A percentile compares a stretch with the other conserved stretches of the same genome.
Conservation (phyloP, 2,329 filamentous ascomycete species). For the Teratosphaeria viscida region DNA sequence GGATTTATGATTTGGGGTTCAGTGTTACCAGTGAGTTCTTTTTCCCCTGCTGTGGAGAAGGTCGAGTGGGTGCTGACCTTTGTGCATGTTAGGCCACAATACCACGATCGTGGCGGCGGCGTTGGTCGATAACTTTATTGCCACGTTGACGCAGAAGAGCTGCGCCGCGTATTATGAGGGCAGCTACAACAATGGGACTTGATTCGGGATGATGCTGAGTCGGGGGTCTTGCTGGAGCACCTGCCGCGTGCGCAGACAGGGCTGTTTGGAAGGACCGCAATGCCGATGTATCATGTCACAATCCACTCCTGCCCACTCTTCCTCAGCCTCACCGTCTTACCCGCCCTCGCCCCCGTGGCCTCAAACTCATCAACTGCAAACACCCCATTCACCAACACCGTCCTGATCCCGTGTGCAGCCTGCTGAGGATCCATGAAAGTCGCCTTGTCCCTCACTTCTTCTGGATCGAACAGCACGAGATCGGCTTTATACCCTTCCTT, state of each 20-base stretch:
- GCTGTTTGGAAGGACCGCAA: too few species aligned
- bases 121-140: constrained; percentile 11
- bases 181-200: neutral
- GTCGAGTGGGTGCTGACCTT: too few species aligned
- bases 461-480: constrained; percentile 17
- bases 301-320: constrained; percentile 3
- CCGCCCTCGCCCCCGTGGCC: constrained; percentile 11
- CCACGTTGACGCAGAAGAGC: constrained; percentile 6
- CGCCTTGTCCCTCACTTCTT: constrained; percentile 15
- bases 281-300: constrained; percentile 1
- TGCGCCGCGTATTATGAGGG: neutral
- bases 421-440: constrained; percentile 17
- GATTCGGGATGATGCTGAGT: neutral
- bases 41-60: too few species aligned
- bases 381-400: constrained; percentile 17
- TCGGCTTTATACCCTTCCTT: constrained; percentile 16
- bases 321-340: constrained; percentile 14
- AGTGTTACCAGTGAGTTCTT: constrained; percentile 1
- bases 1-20: constrained; percentile 7
- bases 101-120: constrained; percentile 1
- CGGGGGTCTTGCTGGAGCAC: too few species aligned
- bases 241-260: too few species aligned
- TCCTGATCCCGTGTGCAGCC: constrained; percentile 15
- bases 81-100: neutral
- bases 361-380: constrained; percentile 16